Evolutionary conservation across 441 rosid species (phyloP).

Genomic region (Dalechampia spathulata): DNA sequence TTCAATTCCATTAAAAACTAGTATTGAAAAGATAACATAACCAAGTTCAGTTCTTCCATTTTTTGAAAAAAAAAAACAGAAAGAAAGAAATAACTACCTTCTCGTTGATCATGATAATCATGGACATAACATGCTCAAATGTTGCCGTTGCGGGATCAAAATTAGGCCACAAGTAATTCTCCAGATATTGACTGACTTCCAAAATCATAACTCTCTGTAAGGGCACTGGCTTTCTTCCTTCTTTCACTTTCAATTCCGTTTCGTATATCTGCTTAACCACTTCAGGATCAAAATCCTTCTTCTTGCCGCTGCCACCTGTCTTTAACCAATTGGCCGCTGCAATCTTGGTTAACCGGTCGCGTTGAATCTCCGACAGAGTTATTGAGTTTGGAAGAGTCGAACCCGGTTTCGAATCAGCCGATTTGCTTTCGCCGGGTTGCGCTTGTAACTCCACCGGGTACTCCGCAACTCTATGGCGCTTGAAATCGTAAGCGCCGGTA

Average conservation of each 20-base stretch:
- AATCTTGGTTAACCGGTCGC: slow-evolving; percentile 73
- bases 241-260: slow-evolving; percentile 67
- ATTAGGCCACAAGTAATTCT: slow-evolving; percentile 95
- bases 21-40: too few species aligned
- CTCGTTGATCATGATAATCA: slow-evolving; percentile 97
- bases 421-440: slow-evolving; percentile 41
- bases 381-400: slow-evolving; percentile 68
- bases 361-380: slow-evolving; percentile 85
- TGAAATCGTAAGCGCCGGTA: slow-evolving; percentile 93
- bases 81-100: too few species aligned
- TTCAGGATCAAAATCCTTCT: slow-evolving; percentile 54
- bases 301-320: slow-evolving; percentile 26
- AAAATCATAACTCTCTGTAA: slow-evolving; percentile 92
- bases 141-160: slow-evolving; percentile 72
- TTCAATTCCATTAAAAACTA: background rate
- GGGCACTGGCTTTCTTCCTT: slow-evolving; percentile 80
- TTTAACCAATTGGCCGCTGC: slow-evolving; percentile 81
- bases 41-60: background rate
- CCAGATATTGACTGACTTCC: slow-evolving; percentile 96
- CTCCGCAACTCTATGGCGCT: slow-evolving; percentile 98
- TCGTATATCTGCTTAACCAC: slow-evolving; percentile 78
- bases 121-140: slow-evolving; percentile 95
- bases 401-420: slow-evolving; percentile 63
- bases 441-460: slow-evolving; percentile 61
- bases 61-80: too few species aligned